phyloP scores from a whole-genome alignment of 345 rosid species.

The Rhizophora apiculata region DNA sequence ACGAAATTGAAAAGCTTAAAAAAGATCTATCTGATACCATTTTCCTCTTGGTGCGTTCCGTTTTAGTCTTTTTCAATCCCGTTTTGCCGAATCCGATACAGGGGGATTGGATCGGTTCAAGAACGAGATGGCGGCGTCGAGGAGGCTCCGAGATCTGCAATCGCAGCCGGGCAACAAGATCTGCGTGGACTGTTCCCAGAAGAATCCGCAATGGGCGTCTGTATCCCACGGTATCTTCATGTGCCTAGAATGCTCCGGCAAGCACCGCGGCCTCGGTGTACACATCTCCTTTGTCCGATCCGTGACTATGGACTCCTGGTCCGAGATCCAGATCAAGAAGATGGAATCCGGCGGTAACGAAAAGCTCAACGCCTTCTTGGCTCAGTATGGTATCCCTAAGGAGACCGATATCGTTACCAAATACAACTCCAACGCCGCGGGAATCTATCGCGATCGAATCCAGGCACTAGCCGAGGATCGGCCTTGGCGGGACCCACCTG shows the following conservation, averaged over 20 bases:
- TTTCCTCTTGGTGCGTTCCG: neutral
- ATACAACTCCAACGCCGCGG: slow-evolving; percentile 82
- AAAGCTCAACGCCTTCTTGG: slow-evolving; percentile 59
- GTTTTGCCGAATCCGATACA: slow-evolving; percentile 13
- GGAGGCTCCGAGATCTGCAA: slow-evolving; percentile 81
- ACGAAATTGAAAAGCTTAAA: too few relatives aligned
- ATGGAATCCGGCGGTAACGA: slow-evolving; percentile 98
- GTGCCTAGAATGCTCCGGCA: slow-evolving; percentile 99
- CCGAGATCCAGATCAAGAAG: slow-evolving; percentile 97
- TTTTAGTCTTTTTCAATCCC: neutral
- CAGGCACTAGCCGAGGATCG: slow-evolving; percentile 82
- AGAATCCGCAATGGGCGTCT: slow-evolving; percentile 99
- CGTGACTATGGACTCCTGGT: slow-evolving; percentile 99
- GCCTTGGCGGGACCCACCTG: slow-evolving; percentile 84
- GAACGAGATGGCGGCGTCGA: slow-evolving; percentile 62
- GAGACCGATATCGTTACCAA: slow-evolving; percentile 75
- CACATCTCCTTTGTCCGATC: slow-evolving; percentile 99
- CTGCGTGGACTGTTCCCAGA: slow-evolving; percentile 94
- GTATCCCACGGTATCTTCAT: slow-evolving; percentile 93
- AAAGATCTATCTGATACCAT: too few relatives aligned
- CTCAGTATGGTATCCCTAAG: slow-evolving; percentile 66
- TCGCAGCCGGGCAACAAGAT: slow-evolving; percentile 77
- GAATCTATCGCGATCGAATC: slow-evolving; percentile 77
- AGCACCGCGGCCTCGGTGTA: slow-evolving; percentile 97
- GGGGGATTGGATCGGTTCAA: slow-evolving; percentile 1